Percentiles rank a stretch among this genome's conserved stretches.
Evolutionary conservation across 495 filamentous ascomycete genomes (phyloP).

Genomic region (Aspergillus diversus): DNA sequence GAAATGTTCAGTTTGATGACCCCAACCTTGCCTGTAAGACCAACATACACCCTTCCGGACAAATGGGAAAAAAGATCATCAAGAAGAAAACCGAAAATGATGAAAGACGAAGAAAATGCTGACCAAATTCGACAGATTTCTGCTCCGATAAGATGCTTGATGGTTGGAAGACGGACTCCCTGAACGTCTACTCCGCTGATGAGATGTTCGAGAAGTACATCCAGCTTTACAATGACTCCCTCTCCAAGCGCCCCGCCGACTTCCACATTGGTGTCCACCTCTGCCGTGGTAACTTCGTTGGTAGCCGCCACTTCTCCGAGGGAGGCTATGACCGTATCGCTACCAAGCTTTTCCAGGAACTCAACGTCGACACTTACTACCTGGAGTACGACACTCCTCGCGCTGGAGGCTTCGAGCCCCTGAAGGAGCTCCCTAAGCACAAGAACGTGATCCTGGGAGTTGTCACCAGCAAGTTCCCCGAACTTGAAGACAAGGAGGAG

Average conservation of each 20-base stretch:
- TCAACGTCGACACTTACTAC: constrained; percentile 79
- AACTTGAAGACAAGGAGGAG: constrained; percentile 74
- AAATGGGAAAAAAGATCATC: too few relatives aligned
- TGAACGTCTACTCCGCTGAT: constrained; percentile 61
- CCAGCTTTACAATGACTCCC: constrained; percentile 73
- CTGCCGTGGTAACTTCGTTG: constrained; percentile 81
- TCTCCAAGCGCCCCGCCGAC: constrained; percentile 64
- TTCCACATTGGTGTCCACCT: constrained; percentile 78
- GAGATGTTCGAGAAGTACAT: constrained; percentile 76
- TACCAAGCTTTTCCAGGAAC: constrained; percentile 73
- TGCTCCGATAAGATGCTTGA: constrained; percentile 75
- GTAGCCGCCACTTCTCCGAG: constrained; percentile 76
- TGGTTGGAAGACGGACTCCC: constrained; percentile 62
- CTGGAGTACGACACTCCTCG: constrained; percentile 82
- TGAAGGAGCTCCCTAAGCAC: constrained; percentile 69
- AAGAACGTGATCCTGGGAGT: constrained; percentile 79
- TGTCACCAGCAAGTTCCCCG: constrained; percentile 72
- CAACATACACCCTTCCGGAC: too few relatives aligned
- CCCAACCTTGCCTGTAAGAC: constrained; percentile 73
- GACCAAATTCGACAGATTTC: constrained; percentile 57
- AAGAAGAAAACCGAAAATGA: too few relatives aligned
- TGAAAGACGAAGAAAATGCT: not conserved
- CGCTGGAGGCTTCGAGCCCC: constrained; percentile 77
- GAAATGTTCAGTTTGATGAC: constrained; percentile 78
- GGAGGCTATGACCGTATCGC: constrained; percentile 82